phyloP scores from a whole-genome alignment of 2,329 filamentous ascomycete genomes.

The Verruconis gallopava region DNA sequence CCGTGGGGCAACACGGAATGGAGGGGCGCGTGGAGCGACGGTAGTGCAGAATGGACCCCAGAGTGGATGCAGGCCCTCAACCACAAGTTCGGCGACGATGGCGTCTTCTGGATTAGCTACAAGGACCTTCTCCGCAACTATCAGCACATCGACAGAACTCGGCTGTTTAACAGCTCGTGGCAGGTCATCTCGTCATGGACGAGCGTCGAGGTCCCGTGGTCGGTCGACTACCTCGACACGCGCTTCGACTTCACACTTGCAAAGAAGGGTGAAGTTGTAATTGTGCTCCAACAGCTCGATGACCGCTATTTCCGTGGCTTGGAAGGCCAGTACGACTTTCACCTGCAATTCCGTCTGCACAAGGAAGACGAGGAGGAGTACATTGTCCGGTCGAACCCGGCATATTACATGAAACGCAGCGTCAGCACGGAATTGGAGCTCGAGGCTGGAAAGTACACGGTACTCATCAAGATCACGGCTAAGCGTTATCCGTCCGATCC shows the following conservation, averaged over 20 bases:
- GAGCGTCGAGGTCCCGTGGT: conserved; percentile 46
- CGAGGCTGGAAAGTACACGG: conserved; percentile 59
- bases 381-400: conserved; percentile 42
- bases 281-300: conserved; percentile 48
- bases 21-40: conserved; percentile 72
- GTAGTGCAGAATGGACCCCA: conserved; percentile 72
- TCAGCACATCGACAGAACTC: conserved; percentile 46
- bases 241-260: conserved; percentile 44
- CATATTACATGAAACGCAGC: conserved; percentile 54
- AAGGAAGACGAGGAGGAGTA: conserved; percentile 48
- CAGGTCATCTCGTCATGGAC: conserved; percentile 49
- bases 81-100: conserved; percentile 67
- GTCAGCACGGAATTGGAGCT: conserved; percentile 67
- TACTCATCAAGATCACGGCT: conserved; percentile 63
- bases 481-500: conserved; percentile 38
- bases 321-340: conserved; percentile 43
- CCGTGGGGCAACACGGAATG: conserved; percentile 74
- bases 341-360: conserved; percentile 46
- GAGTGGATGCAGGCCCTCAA: conserved; percentile 61
- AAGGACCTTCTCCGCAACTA: conserved; percentile 45
- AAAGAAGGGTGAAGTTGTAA: conserved; percentile 40
- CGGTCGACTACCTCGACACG: conserved; percentile 46
- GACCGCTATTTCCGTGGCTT: conserved; percentile 47
- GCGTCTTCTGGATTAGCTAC: conserved; percentile 50
- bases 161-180: conserved; percentile 49